These are phyloP conservation scores for Diversispora eburnea DNA, from an alignment of 192 early-diverging fungal genomes.

Conservation along the genomic window DNA sequence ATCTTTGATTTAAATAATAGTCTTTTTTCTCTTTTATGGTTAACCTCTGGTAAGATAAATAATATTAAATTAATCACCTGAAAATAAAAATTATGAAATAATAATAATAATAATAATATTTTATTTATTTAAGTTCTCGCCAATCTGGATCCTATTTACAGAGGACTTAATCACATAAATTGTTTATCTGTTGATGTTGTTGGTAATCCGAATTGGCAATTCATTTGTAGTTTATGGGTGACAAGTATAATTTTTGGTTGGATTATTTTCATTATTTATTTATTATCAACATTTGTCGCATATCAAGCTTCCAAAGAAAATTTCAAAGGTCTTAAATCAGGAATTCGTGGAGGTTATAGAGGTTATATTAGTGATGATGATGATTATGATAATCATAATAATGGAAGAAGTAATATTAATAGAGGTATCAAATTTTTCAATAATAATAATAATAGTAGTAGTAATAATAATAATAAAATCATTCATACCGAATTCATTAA, in stretches of 20 bases:
- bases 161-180: background rate
- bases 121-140: background rate
- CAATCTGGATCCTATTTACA: background rate
- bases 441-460: too few relatives aligned
- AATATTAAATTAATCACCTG: background rate
- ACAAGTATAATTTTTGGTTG: conserved; percentile 5
- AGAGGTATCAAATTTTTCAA: too few relatives aligned
- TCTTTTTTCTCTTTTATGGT: background rate
- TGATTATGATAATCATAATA: background rate
- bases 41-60: background rate
- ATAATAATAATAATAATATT: background rate
- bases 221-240: background rate
- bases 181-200: background rate
- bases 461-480: too few relatives aligned
- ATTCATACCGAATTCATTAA: too few relatives aligned
- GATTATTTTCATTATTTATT: background rate
- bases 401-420: too few relatives aligned
- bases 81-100: background rate
- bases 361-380: background rate
- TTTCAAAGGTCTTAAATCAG: background rate
- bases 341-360: background rate
- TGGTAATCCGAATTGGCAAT: background rate
- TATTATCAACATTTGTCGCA: background rate
- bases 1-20: too few relatives aligned
- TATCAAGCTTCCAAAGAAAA: background rate